These are phyloP conservation scores for Aspergillus sp. DNA, from an alignment of 2,329 filamentous ascomycete genomes.

Conservation along the genomic window DNA sequence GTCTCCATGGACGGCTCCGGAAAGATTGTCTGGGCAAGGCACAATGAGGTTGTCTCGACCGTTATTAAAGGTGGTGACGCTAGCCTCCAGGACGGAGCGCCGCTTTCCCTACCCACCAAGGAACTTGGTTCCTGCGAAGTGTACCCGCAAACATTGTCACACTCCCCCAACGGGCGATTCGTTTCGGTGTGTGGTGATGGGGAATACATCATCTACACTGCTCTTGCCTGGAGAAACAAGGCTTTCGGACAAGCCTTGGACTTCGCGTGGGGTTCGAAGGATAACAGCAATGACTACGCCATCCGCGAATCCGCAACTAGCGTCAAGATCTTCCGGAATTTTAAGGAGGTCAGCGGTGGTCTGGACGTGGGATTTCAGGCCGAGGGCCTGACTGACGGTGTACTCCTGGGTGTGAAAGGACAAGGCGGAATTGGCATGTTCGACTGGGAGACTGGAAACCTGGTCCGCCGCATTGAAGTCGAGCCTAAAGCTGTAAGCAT, in stretches of 20 bases:
- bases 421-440: conserved; percentile 94
- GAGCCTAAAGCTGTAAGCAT: conserved; percentile 58
- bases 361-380: conserved; percentile 94
- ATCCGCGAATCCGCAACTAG: conserved; percentile 92
- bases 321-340: conserved; percentile 97
- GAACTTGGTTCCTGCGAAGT: conserved; percentile 95
- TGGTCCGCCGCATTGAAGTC: conserved; percentile 88
- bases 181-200: conserved; percentile 91
- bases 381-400: conserved; percentile 83
- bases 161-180: conserved; percentile 93
- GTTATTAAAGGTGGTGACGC: conserved; percentile 92
- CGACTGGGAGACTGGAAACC: conserved; percentile 86
- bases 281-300: conserved; percentile 97
- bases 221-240: conserved; percentile 94
- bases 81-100: conserved; percentile 80
- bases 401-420: conserved; percentile 89
- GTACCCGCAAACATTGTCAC: conserved; percentile 88
- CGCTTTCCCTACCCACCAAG: conserved; percentile 83
- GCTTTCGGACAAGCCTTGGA: conserved; percentile 93
- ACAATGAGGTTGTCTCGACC: conserved; percentile 91
- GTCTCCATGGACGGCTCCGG: conserved; percentile 96
- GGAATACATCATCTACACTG: conserved; percentile 98
- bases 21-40: conserved; percentile 93
- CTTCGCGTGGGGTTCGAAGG: conserved; percentile 95
- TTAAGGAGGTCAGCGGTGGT: conserved; percentile 83